Conservation (phyloP, 371 early-diverging fungal species). For the Syncephalis fuscata region DNA sequence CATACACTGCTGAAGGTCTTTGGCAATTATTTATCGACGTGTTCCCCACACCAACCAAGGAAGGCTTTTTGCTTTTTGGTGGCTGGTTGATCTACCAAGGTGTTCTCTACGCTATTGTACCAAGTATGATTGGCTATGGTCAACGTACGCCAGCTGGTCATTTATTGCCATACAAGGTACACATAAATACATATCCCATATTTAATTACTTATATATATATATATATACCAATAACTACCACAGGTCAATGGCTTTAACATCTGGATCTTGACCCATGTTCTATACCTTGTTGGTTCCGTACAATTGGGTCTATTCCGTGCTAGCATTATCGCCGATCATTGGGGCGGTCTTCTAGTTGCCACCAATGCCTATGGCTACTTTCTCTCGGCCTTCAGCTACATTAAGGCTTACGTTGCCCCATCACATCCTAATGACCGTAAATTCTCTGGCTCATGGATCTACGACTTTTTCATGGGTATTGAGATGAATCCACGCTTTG, state of each 20-base stretch:
- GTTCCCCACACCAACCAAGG: constrained; percentile 17
- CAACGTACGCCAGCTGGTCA: constrained; percentile 73
- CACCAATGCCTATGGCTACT: constrained; percentile 60
- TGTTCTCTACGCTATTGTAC: constrained; percentile 38
- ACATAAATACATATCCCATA: neutral
- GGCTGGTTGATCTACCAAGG: constrained; percentile 58
- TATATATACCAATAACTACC: no score
- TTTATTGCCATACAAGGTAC: constrained; percentile 41
- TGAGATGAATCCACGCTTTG: constrained; percentile 65
- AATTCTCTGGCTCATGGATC: constrained; percentile 42
- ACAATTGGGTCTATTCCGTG: constrained; percentile 30
- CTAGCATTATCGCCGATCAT: constrained; percentile 50
- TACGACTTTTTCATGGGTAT: constrained; percentile 62
- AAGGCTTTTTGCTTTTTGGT: constrained; percentile 31
- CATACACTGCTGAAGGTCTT: neutral
- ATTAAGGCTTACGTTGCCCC: constrained; percentile 56
- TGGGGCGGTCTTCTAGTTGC: constrained; percentile 58
- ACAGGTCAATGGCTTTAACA: constrained; percentile 59
- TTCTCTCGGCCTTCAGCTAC: constrained; percentile 48
- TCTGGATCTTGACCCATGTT: constrained; percentile 55
- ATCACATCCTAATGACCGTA: constrained; percentile 62
- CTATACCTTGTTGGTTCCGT: constrained; percentile 40
- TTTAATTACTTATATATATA: constrained; percentile 18
- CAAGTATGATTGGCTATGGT: constrained; percentile 49
- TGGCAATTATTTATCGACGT: constrained; percentile 2